Percentiles rank a stretch among this genome's conserved stretches.
These are phyloP conservation scores for Paulownia fortunei DNA, from an alignment of 257 asterid species.

Conservation along the genomic window DNA sequence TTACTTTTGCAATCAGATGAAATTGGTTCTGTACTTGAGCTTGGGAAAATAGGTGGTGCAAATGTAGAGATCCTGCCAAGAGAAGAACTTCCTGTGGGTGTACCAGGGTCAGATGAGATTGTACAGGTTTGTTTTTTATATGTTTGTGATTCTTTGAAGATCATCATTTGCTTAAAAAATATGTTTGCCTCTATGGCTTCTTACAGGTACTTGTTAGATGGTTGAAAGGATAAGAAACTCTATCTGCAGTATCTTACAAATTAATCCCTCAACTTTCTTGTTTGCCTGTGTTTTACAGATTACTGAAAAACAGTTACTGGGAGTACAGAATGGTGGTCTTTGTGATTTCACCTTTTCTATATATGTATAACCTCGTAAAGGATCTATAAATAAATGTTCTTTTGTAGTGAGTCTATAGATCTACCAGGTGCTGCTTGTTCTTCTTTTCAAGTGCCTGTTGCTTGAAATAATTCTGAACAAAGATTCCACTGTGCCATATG, in stretches of 20 bases:
- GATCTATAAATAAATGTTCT: not conserved
- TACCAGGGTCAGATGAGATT: conserved; percentile 68
- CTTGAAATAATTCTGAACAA: conserved; percentile 25
- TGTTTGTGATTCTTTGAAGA: conserved; percentile 6
- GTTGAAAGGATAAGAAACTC: not conserved
- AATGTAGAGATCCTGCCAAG: conserved; percentile 63
- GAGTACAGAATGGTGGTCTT: not conserved
- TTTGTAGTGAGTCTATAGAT: conserved; percentile 12
- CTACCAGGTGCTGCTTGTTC: conserved; percentile 25
- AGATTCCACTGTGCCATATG: not conserved
- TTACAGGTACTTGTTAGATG: not conserved
- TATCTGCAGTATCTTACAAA: not conserved
- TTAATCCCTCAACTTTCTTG: not conserved
- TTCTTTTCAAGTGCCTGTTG: conserved; percentile 14
- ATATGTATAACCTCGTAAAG: not conserved
- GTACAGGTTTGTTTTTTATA: conserved; percentile 62
- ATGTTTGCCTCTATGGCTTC: not conserved
- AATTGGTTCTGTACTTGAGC: conserved; percentile 59
- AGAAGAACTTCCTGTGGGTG: conserved; percentile 66
- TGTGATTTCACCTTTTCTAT: not conserved
- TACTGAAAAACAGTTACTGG: not conserved
- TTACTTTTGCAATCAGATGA: conserved; percentile 84
- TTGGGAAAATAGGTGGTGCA: conserved; percentile 72
- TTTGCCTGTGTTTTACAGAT: conserved; percentile 9
- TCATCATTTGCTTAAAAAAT: not conserved